Evolutionary conservation across 139 green algal genomes (phyloP), one percentile per base, ranked within the genome.

Genomic region (Asterochloris erici): DNA sequence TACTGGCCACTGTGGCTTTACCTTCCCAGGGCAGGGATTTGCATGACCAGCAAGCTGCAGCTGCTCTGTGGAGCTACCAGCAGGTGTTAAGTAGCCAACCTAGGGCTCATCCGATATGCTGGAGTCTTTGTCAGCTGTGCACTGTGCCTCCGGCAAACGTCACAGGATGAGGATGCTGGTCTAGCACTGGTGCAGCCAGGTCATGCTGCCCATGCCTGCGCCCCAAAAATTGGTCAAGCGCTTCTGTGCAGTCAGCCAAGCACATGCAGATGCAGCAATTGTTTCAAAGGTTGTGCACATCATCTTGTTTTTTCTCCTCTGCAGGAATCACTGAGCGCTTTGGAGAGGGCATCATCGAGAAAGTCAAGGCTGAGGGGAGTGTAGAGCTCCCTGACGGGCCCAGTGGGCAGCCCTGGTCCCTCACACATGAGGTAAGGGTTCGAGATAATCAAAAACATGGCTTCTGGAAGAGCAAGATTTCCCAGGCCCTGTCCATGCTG

Each of bases 291-390:
- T 4, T 19, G 70, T 19, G 19, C 23, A 54, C 70, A 76, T 76
- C 74, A 63, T 64, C 62, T 23, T 0, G 63, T 62, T 27, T 6
- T 78, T 12, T 23, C 24, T 24, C 79, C 63, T 76, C 11, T 74
- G 62, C 68, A 81, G 86, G 86, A 38, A 81, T 91, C 28, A 79
- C 69, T n/a, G 76, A 87, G 69, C 81, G 90, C 29, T 92, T 93
- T 85, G 90, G 89, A 0, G 74, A 86, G 14, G 88, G 90, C n/a
- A 87, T 88, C 9, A 84, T 93, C 73, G 83, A 88, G 9, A 80
- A 84, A 16, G 73, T 92, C 68, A 61, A 91, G 75, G 63, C 85
- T 60, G 27, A 89, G 77, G 87, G 85, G 11, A 54, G 81, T 14
- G 83, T 90, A 10, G 76, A 80, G 29, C 60, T 47, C 23, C 68